phyloP scores from a whole-genome alignment of 495 filamentous ascomycete species.

The Neurospora hispaniola region DNA sequence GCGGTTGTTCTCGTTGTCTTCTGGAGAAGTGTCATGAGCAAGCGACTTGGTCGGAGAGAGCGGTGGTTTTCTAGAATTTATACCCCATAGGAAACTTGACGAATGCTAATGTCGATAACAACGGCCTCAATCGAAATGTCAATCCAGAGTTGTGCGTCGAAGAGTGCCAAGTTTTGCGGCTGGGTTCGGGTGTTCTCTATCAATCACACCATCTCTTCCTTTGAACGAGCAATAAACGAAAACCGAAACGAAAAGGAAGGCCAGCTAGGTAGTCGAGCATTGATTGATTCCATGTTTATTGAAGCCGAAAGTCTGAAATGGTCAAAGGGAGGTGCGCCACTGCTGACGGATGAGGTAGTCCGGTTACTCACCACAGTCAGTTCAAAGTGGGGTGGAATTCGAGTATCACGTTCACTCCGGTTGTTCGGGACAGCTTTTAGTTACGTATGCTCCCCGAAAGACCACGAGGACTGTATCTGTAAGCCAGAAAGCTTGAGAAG shows the following conservation, averaged over 20 bases:
- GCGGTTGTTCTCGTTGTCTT: neutral
- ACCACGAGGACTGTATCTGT: neutral
- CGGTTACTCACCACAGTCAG: neutral
- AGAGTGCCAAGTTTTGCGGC: neutral
- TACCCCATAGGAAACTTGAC: neutral
- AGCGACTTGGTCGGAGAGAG: neutral
- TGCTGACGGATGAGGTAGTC: neutral
- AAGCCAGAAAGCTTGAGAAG: neutral
- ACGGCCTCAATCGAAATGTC: neutral
- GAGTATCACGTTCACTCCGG: neutral
- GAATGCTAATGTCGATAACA: no score
- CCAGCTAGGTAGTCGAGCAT: neutral
- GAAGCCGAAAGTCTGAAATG: neutral
- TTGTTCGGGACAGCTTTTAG: neutral
- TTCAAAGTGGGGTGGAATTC: neutral
- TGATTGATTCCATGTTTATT: neutral
- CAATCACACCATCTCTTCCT: neutral
- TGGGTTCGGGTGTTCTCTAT: neutral
- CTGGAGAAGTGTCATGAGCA: neutral
- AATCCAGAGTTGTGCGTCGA: neutral
- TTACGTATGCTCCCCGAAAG: neutral
- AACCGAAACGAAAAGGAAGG: neutral
- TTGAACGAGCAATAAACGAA: neutral
- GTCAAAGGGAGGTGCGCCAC: neutral
- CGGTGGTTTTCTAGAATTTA: neutral